Conservation (phyloP, 2,329 filamentous ascomycete genomes). For the Penicillium sumatraense region DNA sequence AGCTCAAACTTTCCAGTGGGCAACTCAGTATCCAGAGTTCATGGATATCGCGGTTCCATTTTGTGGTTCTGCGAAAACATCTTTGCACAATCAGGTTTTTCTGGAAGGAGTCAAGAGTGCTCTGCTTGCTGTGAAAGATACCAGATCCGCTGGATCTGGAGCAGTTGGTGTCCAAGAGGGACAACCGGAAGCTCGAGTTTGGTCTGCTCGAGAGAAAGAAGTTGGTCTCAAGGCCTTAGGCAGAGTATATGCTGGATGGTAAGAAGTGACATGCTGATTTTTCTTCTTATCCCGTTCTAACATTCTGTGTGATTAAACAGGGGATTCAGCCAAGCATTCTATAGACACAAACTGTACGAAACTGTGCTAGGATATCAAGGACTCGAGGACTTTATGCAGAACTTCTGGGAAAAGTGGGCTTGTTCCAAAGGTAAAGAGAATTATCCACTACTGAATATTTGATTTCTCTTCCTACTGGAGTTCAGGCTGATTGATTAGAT, state of each 20-base stretch:
- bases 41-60: constrained; percentile 70
- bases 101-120: constrained; percentile 67
- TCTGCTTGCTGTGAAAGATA: constrained; percentile 61
- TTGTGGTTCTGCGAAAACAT: constrained; percentile 67
- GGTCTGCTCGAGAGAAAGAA: constrained; percentile 59
- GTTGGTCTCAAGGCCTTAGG: constrained; percentile 72
- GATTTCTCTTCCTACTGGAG: too few species aligned
- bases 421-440: constrained; percentile 63
- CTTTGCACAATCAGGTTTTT: constrained; percentile 70
- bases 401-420: constrained; percentile 78
- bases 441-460: too few species aligned
- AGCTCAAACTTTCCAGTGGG: constrained; percentile 69
- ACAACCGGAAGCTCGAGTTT: constrained; percentile 49
- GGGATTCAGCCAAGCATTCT: constrained; percentile 81
- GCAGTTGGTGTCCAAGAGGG: constrained; percentile 48
- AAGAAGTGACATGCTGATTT: constrained; percentile 12
- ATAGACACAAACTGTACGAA: constrained; percentile 72
- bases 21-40: constrained; percentile 65
- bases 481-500: constrained; percentile 48
- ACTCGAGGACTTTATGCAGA: constrained; percentile 74
- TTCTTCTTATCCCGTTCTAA: constrained; percentile 1
- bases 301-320: constrained; percentile 32
- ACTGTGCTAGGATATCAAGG: constrained; percentile 66
- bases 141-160: constrained; percentile 56
- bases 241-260: constrained; percentile 75